Evolutionary conservation across 306 rosid species (phyloP).

Genomic region (Calophaca sinica): DNA sequence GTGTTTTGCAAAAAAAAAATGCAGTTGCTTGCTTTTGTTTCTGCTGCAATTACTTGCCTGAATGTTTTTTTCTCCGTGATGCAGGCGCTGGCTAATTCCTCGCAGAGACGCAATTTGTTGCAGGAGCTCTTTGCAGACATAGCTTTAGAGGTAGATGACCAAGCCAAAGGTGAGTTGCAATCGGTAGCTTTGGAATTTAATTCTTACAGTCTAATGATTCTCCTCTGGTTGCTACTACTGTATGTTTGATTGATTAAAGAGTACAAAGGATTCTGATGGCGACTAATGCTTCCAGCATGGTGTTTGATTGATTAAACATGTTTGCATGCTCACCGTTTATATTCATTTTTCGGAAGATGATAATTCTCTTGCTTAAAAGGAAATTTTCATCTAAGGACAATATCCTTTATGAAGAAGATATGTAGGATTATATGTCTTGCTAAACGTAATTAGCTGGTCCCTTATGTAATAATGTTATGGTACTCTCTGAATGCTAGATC

Average conservation of each 20-base stretch:
- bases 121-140: conserved; percentile 94
- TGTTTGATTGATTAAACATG: not conserved
- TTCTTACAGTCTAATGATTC: not conserved
- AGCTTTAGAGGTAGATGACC: conserved; percentile 89
- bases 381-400: not conserved
- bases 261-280: too few species aligned
- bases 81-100: conserved; percentile 83
- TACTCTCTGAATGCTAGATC: not conserved
- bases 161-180: conserved; percentile 79
- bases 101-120: conserved; percentile 90
- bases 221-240: too few species aligned
- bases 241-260: too few species aligned
- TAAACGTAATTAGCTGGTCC: conserved; percentile 1
- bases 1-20: conserved; percentile 27
- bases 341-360: not conserved
- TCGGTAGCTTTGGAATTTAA: not conserved
- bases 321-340: conserved; percentile 33
- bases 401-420: not conserved
- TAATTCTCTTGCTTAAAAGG: not conserved
- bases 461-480: not conserved
- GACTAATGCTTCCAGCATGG: conserved; percentile 20
- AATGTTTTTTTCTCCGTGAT: conserved; percentile 26
- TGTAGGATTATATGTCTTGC: conserved; percentile 14
- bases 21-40: not conserved
- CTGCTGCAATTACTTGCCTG: not conserved